These are phyloP conservation scores for Coemansia sp. DNA, from an alignment of 192 early-diverging fungal genomes.

Conservation along the genomic window DNA sequence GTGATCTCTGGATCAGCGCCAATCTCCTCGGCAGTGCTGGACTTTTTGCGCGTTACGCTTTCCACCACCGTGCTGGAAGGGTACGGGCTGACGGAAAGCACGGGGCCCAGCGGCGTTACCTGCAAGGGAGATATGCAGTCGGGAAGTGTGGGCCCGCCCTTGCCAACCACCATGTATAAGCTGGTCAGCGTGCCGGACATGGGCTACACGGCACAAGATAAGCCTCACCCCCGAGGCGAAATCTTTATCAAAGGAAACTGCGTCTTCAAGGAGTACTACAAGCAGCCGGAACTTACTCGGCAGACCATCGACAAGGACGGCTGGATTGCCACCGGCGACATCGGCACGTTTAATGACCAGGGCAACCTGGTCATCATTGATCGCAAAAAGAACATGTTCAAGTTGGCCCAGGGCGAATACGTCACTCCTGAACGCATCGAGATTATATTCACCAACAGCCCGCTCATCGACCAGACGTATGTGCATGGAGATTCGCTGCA, in stretches of 20 bases:
- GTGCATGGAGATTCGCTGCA: constrained; percentile 82
- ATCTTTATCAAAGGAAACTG: constrained; percentile 75
- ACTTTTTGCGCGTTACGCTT: constrained; percentile 76
- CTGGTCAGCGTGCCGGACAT: constrained; percentile 77
- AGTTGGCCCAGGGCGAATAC: constrained; percentile 74
- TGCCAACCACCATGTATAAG: constrained; percentile 71
- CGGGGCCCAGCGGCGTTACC: constrained; percentile 66
- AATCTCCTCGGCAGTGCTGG: constrained; percentile 79
- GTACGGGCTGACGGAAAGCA: constrained; percentile 81
- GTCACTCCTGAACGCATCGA: constrained; percentile 86
- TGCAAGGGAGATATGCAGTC: constrained; percentile 56
- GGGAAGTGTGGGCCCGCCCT: constrained; percentile 71
- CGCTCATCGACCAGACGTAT: constrained; percentile 66
- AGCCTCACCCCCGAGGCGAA: constrained; percentile 69
- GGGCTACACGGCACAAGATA: constrained; percentile 60
- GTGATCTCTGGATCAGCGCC: constrained; percentile 88
- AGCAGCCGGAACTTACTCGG: constrained; percentile 71
- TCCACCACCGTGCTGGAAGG: constrained; percentile 76
- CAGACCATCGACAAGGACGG: constrained; percentile 75
- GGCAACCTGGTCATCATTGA: constrained; percentile 76
- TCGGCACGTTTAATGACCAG: constrained; percentile 66
- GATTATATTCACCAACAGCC: constrained; percentile 56
- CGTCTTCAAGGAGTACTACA: constrained; percentile 75
- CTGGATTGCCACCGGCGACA: constrained; percentile 82
- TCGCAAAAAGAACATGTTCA: constrained; percentile 83